Evolutionary conservation across 495 filamentous ascomycete species (phyloP).

Genomic region (Apodospora peruviana): DNA sequence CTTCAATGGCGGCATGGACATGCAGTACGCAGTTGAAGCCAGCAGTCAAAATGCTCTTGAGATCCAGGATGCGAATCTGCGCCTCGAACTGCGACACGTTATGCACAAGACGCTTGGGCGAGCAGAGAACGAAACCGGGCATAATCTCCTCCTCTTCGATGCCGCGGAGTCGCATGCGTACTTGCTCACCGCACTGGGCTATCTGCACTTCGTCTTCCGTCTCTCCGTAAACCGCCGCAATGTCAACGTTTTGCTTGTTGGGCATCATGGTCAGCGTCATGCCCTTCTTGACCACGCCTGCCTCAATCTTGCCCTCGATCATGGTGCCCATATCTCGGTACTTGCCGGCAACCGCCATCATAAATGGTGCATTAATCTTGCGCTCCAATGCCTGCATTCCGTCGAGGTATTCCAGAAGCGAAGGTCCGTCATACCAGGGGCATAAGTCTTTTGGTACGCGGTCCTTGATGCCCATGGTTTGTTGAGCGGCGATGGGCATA

Average conservation of each 20-base stretch:
- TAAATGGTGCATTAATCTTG: slow-evolving; percentile 96
- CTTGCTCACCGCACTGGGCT: slow-evolving; percentile 89
- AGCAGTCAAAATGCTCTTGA: slow-evolving; percentile 80
- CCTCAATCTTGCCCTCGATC: slow-evolving; percentile 94
- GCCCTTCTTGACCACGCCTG: slow-evolving; percentile 83
- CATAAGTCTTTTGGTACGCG: slow-evolving; percentile 70
- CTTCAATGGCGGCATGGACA: slow-evolving; percentile 91
- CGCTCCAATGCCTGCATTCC: slow-evolving; percentile 86
- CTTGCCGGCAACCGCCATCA: slow-evolving; percentile 96
- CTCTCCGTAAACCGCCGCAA: slow-evolving; percentile 87
- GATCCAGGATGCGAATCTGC: slow-evolving; percentile 90
- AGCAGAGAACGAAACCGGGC: slow-evolving; percentile 93
- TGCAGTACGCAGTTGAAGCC: slow-evolving; percentile 85
- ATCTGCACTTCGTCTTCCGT: slow-evolving; percentile 83
- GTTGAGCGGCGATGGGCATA: slow-evolving; percentile 95
- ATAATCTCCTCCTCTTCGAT: slow-evolving; percentile 96
- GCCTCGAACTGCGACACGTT: slow-evolving; percentile 89
- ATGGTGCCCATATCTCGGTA: slow-evolving; percentile 98
- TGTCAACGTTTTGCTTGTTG: slow-evolving; percentile 70
- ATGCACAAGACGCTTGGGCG: slow-evolving; percentile 83
- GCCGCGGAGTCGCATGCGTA: slow-evolving; percentile 84
- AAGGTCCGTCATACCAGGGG: slow-evolving; percentile 88
- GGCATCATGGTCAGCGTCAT: slow-evolving; percentile 87
- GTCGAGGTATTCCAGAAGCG: slow-evolving; percentile 88
- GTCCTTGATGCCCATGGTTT: slow-evolving; percentile 78